phyloP scores from a whole-genome alignment of 2,329 filamentous ascomycete species.

The Pseudocercospora macadamiae region DNA sequence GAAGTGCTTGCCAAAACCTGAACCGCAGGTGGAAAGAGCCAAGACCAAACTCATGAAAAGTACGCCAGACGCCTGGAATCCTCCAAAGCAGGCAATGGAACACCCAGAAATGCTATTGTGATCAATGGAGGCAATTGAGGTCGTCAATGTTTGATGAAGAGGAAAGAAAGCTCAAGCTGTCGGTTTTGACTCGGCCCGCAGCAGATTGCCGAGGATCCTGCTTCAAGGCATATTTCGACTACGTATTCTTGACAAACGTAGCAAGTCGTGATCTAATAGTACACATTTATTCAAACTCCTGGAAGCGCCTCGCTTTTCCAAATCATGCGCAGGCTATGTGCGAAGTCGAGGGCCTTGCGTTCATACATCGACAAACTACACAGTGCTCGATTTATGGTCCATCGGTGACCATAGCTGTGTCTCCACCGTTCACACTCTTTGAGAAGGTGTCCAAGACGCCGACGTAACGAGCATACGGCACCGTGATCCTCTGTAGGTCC shows the following conservation, averaged over 20 bases:
- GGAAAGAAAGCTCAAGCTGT: not conserved
- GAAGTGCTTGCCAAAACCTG: not conserved
- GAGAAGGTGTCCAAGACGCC: slow-evolving; percentile 3
- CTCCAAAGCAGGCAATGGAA: not conserved
- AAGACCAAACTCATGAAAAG: not conserved
- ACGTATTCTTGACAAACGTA: not conserved
- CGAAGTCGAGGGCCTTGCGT: not conserved
- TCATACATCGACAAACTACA: not conserved
- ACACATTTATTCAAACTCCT: not conserved
- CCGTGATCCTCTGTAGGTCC: slow-evolving; percentile 90
- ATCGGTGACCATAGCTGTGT: slow-evolving; percentile 11
- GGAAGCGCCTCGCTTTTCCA: not conserved
- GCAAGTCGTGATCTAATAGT: not conserved
- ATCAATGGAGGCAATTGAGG: not conserved
- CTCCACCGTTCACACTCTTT: not conserved
- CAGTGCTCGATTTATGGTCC: not conserved
- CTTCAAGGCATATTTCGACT: too few species aligned
- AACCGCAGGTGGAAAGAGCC: not conserved
- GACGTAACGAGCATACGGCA: slow-evolving; percentile 57
- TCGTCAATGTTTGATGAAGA: not conserved
- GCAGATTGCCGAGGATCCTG: not conserved
- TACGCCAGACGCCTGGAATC: not conserved
- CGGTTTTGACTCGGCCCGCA: not conserved
- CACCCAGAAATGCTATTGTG: not conserved
- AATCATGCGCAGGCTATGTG: not conserved